A percentile compares a stretch with the other conserved stretches of the same genome.
These are phyloP conservation scores for Ophiobolus disseminans DNA, from an alignment of 2,329 filamentous ascomycete species.

Conservation along the genomic window DNA sequence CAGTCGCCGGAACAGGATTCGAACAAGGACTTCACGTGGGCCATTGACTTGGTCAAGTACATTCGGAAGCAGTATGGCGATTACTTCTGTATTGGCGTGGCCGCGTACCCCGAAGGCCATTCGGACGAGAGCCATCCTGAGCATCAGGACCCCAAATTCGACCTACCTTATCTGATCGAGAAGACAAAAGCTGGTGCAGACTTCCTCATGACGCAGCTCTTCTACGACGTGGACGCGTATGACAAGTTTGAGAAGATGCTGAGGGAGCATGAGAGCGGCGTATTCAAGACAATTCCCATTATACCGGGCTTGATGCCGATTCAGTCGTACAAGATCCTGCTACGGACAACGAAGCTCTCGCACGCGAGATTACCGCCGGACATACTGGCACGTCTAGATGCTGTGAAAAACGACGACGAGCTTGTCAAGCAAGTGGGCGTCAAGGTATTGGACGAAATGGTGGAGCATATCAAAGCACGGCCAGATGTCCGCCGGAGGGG, in stretches of 20 bases:
- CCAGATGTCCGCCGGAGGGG: conserved; percentile 60
- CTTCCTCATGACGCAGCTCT: conserved; percentile 98
- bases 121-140: conserved; percentile 90
- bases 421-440: conserved; percentile 81
- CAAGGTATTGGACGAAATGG: conserved; percentile 82
- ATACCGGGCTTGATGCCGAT: conserved; percentile 97
- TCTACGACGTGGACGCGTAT: conserved; percentile 89
- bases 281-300: conserved; percentile 86
- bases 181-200: conserved; percentile 92
- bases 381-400: conserved; percentile 73
- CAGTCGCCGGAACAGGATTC: conserved; percentile 66
- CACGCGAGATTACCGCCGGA: conserved; percentile 80
- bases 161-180: conserved; percentile 87
- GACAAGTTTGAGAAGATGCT: conserved; percentile 78
- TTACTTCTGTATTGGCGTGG: conserved; percentile 96
- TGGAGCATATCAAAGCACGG: conserved; percentile 77
- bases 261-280: conserved; percentile 80
- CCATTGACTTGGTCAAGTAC: conserved; percentile 86
- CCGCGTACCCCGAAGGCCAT: conserved; percentile 94
- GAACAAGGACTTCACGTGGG: conserved; percentile 85
- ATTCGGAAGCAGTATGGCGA: conserved; percentile 86
- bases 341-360: conserved; percentile 90
- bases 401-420: conserved; percentile 79
- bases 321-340: conserved; percentile 95
- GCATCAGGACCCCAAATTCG: conserved; percentile 67